These are phyloP conservation scores for Thymus quinquecostatus DNA, from an alignment of 257 asterid genomes.

Conservation along the genomic window DNA sequence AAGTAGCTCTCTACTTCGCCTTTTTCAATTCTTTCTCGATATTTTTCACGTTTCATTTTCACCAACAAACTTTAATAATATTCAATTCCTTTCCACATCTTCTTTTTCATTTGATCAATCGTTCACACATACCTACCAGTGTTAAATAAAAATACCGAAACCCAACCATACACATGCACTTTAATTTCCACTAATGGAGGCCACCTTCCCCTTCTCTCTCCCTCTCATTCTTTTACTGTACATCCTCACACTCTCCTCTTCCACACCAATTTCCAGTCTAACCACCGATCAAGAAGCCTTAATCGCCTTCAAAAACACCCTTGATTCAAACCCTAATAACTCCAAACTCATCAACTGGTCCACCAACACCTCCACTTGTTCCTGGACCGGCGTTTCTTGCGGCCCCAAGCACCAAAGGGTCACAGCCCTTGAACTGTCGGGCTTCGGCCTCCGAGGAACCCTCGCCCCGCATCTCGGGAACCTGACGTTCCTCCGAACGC, in stretches of 20 bases:
- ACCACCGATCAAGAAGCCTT: conserved; percentile 40
- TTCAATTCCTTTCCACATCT: too few species aligned
- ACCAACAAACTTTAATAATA: too few species aligned
- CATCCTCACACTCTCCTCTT: not conserved
- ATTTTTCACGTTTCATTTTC: too few species aligned
- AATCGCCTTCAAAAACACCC: conserved; percentile 35
- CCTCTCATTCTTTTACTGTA: not conserved
- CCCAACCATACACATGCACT: too few species aligned
- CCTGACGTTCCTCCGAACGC: conserved; percentile 2
- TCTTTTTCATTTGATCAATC: too few species aligned
- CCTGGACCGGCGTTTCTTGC: conserved; percentile 4
- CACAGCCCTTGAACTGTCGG: not conserved
- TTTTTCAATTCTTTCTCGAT: too few species aligned
- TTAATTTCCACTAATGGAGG: not conserved
- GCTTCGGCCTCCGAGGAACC: not conserved
- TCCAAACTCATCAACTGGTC: not conserved
- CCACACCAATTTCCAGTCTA: not conserved
- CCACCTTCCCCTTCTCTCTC: not conserved
- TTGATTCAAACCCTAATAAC: conserved; percentile 38
- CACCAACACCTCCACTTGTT: not conserved
- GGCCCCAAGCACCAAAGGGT: not conserved
- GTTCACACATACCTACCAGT: too few species aligned
- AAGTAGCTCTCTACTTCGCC: too few species aligned
- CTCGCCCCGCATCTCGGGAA: conserved; percentile 17
- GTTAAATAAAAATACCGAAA: too few species aligned